Evolutionary conservation across 2,329 filamentous ascomycete species (phyloP), one percentile per base, ranked within the genome.

Genomic region (Diplodia mutila): DNA sequence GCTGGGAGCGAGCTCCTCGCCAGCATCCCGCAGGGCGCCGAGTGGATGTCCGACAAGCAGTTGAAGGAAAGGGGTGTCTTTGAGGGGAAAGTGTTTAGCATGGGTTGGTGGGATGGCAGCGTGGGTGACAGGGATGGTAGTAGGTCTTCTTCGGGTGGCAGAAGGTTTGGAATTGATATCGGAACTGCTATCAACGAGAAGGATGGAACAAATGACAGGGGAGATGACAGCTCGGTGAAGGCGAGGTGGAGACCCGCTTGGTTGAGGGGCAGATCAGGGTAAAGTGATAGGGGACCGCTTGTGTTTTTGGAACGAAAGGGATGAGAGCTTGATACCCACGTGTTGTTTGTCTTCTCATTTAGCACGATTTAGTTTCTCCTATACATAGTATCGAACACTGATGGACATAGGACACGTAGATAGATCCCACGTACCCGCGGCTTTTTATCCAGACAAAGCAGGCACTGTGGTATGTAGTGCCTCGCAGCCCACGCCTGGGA

Each of bases 151-250:
- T 16, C n/a, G 9, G 42, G 59, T 51, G 32, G n/a, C 7, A 64
- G 8, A n/a, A 39, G 48, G 23, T 64, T 64, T 7, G 61, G 48
- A 3, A 64, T 64, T 64, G 61, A 64, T 29, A n/a, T 53, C 8
- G 61, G 61, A 7, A 37, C 23, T 3, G 48, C 61, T 9, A 3
- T 48, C 6, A 34, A 21, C 1, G 27, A 61, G 27, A 49, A 61
- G 25, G 23, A 23, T n/a, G 23, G 37, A 1, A 37, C 2, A 37
- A 46, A 16, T 46, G 34, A 46, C 14, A 5, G 6, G 18, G 37
- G 14, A 2, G 18, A 29, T 6, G 37, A 4, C 14, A 46, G 7
- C 37, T 14, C 39, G 25, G 23, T n/a, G 37, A 59, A 59, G 23
- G 27, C 32, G 53, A n/a, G 29, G n/a, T 55, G 53, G 55, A 59